Evolutionary conservation across 2,329 filamentous ascomycete genomes (phyloP), one percentile per base, ranked within the genome.

Genomic region (Claviceps sp.): DNA sequence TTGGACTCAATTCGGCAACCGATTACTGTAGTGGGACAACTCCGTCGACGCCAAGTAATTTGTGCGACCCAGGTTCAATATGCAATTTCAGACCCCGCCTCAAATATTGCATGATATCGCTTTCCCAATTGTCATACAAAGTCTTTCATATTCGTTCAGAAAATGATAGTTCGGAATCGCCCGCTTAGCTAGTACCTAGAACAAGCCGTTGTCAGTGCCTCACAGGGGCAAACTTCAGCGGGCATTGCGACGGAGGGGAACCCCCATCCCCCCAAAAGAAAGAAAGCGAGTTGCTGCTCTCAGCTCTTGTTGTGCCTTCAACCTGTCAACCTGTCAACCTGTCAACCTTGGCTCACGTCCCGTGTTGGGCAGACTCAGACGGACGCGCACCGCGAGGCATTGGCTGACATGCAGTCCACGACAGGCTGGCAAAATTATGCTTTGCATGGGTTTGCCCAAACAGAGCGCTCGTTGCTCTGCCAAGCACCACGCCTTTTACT

Each of bases 341-440:
- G 36, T 24, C 41, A 24, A 20, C n/a, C n/a, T 18, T 5, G 18
- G 41, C 41, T 22, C 44, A 13, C 9, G 20, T 47, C 6, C 45
- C 18, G 45, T 22, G 45, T 47, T 22, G 45, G 45, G n/a, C 45
- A 47, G 45, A 37, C 30, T 22, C 24, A 26, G 45, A 37, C 30
- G n/a, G 30, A 36, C 18, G 11, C 45, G 11, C 3, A 5, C 26
- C 3, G 11, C n/a, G 37, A 20, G 46, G 34, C 46, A 40, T 48
- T 24, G 46, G 18, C 46, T 16, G 46, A 16, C 46, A 42, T 20
- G 2, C 22, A 43, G 20, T 43, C 24, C 20, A 42, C 37, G 37
- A 49, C 47, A 49, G 24, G 47, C 22, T 49, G 36, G 47, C 47
- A 18, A 42, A 49, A 34, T 49, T 49, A 49, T 49, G 47, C 37